Conservation (phyloP, 345 rosid species). For the Viola odorata region DNA sequence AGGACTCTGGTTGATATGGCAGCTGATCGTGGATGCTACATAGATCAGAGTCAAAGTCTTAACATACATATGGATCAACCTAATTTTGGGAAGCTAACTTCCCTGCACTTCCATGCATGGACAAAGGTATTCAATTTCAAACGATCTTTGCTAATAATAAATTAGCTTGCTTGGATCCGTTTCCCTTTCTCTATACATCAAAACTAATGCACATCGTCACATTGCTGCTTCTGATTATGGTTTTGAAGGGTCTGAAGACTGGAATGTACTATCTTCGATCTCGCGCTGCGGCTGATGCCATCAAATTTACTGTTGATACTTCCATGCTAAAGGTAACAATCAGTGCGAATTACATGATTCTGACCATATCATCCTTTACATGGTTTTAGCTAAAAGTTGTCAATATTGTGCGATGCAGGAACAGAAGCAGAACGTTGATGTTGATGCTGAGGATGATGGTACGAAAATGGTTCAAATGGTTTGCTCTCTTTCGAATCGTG, state of each 20-base stretch:
- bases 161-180: too few species aligned
- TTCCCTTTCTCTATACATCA: too few species aligned
- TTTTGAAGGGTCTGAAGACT: constrained; percentile 68
- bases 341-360: not conserved
- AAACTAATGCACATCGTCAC: too few species aligned
- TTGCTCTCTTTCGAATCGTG: constrained; percentile 78
- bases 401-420: constrained; percentile 28
- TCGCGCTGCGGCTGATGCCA: constrained; percentile 98
- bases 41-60: constrained; percentile 94
- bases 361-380: not conserved
- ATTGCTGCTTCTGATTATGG: too few species aligned
- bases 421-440: constrained; percentile 23
- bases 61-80: constrained; percentile 92
- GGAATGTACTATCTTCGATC: constrained; percentile 91
- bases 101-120: constrained; percentile 83
- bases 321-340: constrained; percentile 49
- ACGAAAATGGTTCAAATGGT: constrained; percentile 80
- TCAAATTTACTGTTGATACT: constrained; percentile 91
- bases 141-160: too few species aligned
- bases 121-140: constrained; percentile 44
- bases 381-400: not conserved
- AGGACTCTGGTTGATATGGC: constrained; percentile 87
- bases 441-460: constrained; percentile 33
- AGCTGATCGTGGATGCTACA: constrained; percentile 83
- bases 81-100: constrained; percentile 70